These are phyloP conservation scores for Russula abietina DNA, from an alignment of 768 basidiomycete genomes.

Conservation along the genomic window DNA sequence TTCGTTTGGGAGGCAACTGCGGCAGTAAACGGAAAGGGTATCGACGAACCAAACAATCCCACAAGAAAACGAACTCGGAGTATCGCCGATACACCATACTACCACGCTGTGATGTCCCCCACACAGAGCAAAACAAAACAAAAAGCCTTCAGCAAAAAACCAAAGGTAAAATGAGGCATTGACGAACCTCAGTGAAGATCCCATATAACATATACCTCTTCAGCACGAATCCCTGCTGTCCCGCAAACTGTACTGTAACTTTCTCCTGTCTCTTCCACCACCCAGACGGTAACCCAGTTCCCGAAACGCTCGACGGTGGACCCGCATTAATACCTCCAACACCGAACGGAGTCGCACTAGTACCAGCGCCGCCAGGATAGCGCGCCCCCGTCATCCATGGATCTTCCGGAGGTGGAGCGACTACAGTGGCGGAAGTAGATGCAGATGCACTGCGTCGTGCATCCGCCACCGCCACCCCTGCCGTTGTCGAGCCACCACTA, in stretches of 20 bases:
- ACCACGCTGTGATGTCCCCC: conserved; percentile 41
- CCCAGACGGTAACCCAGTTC: conserved; percentile 64
- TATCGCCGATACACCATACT: conserved; percentile 77
- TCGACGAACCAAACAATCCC: conserved; percentile 77
- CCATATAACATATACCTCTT: conserved; percentile 85
- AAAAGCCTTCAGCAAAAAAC: neutral
- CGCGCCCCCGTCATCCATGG: conserved; percentile 18
- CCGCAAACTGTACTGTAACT: conserved; percentile 64
- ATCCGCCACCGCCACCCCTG: no score
- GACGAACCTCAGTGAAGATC: conserved; percentile 43
- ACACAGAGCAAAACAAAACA: neutral
- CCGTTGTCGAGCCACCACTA: neutral
- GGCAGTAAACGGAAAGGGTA: conserved; percentile 94
- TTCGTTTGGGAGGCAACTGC: conserved; percentile 25
- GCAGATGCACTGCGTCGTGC: neutral
- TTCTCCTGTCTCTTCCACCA: conserved; percentile 87
- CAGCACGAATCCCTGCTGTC: conserved; percentile 88
- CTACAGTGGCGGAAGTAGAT: neutral
- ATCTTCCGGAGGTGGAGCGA: conserved; percentile 11
- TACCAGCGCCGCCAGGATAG: conserved; percentile 1
- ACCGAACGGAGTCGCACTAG: conserved; percentile 14
- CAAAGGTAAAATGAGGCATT: no score
- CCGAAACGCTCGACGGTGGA: conserved; percentile 54
- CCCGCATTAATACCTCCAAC: neutral
- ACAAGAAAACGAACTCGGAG: conserved; percentile 87